Base-by-base conservation (phyloP, 257 asterid species). In the Przewalskia tangutica region DNA sequence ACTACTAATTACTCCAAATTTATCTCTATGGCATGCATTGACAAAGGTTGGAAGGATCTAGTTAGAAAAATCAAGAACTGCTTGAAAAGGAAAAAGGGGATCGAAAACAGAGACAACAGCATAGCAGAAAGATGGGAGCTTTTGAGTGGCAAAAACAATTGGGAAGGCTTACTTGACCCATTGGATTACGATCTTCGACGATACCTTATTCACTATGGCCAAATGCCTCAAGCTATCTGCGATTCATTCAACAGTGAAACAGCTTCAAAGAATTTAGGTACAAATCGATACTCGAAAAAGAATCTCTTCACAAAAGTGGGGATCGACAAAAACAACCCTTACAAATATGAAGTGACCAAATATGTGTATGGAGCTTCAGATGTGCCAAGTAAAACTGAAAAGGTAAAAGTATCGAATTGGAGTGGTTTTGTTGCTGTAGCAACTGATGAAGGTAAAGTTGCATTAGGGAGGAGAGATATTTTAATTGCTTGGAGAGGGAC, bases 401-500 rank as follows among this genome's bases (percentile, higher is more conserved):
- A 67, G 70, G 68, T 51, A 75, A 68, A 71, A 81, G 88, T 84
- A 23, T 86, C 91, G 2, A 90, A 92, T 20, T 92, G 92, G 92
- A 88, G 89, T 2, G 94, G 90, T 6, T 89, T 79, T 64, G 89
- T 92, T 2, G 92, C 91, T 14, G 93, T 88, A 13, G 90, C 97
- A 6, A 92, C 92, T 5, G 87, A 90, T 54, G 91, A 89, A 68
- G 94, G 93, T 55, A 86, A 85, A 78, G 32, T 7, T 16, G 90
- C 89, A 4, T 79, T 90, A n/a, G 97, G 97, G 60, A 85, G 93
- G 79, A 84, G 97, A 82, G 94, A 89, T 42, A 89, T 92, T 42
- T 27, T 92, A 85, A 77, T 92, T 63, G 88, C 91, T 0, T 89
- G 94, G 94, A 90, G 97, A 79, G 92, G 94, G n/a, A 89, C 93